These are phyloP conservation scores for Solanum clarkiae DNA, from an alignment of 257 asterid species.

Conservation along the genomic window DNA sequence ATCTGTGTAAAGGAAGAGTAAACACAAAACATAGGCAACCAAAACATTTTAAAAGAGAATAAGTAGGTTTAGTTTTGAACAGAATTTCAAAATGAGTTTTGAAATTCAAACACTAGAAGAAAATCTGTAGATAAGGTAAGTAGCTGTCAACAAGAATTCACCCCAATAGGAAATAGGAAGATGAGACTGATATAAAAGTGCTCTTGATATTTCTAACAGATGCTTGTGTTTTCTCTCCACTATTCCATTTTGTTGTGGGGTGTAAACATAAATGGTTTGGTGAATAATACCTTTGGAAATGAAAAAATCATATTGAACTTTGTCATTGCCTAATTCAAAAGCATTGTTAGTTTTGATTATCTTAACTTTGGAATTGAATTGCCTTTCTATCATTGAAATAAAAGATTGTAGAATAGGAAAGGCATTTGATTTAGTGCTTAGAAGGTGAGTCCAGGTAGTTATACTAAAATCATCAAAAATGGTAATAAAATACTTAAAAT, in stretches of 20 bases:
- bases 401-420: rapidly evolving
- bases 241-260: not conserved
- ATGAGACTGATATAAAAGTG: not conserved
- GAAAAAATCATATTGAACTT: not conserved
- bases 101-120: not conserved
- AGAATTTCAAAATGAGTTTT: not conserved
- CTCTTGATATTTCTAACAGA: not conserved
- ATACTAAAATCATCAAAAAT: not conserved
- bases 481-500: not conserved
- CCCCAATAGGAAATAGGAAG: not conserved
- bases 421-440: not conserved
- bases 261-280: not conserved
- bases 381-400: not conserved
- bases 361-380: not conserved
- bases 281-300: not conserved
- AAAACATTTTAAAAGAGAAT: not conserved
- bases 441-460: not conserved
- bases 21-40: not conserved
- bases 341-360: not conserved
- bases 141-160: not conserved
- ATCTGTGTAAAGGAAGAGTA: not conserved
- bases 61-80: not conserved
- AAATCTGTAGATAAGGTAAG: not conserved
- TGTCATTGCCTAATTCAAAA: not conserved
- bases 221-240: not conserved